A percentile compares a stretch with the other conserved stretches of the same genome.
Evolutionary conservation across 2,329 filamentous ascomycete species (phyloP).

Genomic region (Fusarium sp.): DNA sequence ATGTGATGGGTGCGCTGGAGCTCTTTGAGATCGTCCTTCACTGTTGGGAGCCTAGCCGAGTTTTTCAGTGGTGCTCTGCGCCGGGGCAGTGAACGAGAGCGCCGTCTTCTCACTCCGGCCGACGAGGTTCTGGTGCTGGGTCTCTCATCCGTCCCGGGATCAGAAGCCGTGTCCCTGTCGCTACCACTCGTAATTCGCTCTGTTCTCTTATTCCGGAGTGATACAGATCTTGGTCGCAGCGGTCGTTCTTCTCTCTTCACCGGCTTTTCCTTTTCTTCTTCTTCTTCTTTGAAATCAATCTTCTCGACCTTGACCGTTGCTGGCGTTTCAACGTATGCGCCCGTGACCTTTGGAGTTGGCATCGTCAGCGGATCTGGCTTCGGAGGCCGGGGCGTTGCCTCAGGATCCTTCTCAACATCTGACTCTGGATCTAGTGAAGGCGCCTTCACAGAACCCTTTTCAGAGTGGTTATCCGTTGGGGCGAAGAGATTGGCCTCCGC

Average conservation of each 20-base stretch:
- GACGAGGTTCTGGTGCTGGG: conserved; percentile 41
- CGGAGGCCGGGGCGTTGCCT: conserved; percentile 64
- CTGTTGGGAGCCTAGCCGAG: conserved; percentile 68
- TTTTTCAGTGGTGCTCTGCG: conserved; percentile 66
- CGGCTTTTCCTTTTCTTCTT: conserved; percentile 29
- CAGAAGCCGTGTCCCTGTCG: conserved; percentile 52
- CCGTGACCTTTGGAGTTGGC: conserved; percentile 69
- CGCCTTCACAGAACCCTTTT: conserved; percentile 68
- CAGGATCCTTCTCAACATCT: conserved; percentile 52
- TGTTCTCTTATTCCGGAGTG: conserved; percentile 47
- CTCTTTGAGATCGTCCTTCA: conserved; percentile 69
- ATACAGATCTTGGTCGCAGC: conserved; percentile 36
- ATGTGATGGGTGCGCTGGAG: conserved; percentile 69
- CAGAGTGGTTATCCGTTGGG: conserved; percentile 68
- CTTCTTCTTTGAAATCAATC: conserved; percentile 39
- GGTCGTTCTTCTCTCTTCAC: conserved; percentile 31
- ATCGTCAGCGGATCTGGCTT: conserved; percentile 64
- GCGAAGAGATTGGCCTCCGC: conserved; percentile 72
- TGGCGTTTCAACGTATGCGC: conserved; percentile 72
- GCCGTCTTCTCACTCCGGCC: conserved; percentile 47
- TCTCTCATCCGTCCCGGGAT: conserved; percentile 51
- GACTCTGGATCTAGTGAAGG: conserved; percentile 59
- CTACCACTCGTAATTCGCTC: conserved; percentile 42
- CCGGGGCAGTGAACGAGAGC: conserved; percentile 60
- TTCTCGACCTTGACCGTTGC: conserved; percentile 61